These are phyloP conservation scores for Monosporascus sp. DNA, from an alignment of 2,329 filamentous ascomycete species.

Conservation along the genomic window DNA sequence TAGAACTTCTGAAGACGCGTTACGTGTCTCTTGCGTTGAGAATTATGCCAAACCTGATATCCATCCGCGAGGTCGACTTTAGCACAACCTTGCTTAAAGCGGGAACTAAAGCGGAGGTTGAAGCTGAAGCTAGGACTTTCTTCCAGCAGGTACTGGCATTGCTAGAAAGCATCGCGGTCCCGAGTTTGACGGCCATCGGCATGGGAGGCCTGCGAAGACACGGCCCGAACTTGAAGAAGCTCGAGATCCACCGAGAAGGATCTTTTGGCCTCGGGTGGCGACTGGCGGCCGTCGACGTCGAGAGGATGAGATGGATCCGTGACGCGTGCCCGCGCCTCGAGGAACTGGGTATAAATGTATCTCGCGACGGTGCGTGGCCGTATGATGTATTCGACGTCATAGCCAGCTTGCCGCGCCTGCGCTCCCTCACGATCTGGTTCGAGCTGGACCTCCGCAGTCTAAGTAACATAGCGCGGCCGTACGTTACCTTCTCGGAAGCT, in stretches of 20 bases:
- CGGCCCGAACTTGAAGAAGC: constrained; percentile 1
- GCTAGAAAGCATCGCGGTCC: constrained; percentile 2
- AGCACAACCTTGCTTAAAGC: background rate
- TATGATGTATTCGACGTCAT: constrained; percentile 3
- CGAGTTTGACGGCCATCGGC: background rate
- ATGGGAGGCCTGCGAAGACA: background rate
- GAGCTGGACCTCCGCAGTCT: constrained; percentile 3
- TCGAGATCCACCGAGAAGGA: constrained; percentile 3
- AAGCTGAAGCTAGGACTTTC: background rate
- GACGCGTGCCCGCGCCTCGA: constrained; percentile 6
- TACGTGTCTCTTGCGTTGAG: background rate
- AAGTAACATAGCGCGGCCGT: constrained; percentile 1
- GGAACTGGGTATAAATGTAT: constrained; percentile 4
- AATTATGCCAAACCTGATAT: constrained; percentile 1
- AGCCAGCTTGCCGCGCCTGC: constrained; percentile 4
- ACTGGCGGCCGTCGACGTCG: background rate
- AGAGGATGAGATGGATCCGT: constrained; percentile 1
- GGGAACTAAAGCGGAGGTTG: too few species aligned
- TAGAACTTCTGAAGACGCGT: background rate
- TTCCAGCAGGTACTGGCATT: constrained; percentile 2
- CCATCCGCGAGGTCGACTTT: constrained; percentile 2
- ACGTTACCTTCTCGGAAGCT: constrained; percentile 3
- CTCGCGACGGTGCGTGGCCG: constrained; percentile 4
- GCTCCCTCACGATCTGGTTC: constrained; percentile 6
- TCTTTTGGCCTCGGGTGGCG: background rate